phyloP scores from a whole-genome alignment of 176 grass and related monocot genomes.

The Zoysia pacifica region DNA sequence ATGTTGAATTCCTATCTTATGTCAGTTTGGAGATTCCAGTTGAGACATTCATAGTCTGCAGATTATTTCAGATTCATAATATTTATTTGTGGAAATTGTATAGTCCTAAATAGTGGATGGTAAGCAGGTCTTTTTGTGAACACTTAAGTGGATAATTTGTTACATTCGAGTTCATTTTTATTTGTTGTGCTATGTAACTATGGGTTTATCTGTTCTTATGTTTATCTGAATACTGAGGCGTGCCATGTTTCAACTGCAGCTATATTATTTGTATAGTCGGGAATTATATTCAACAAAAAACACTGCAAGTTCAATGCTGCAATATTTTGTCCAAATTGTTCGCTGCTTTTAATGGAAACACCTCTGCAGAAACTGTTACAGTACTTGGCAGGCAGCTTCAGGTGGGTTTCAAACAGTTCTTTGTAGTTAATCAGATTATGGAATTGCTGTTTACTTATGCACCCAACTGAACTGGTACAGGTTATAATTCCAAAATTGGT shows the following conservation, averaged over 20 bases:
- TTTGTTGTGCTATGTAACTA: constrained; percentile 2
- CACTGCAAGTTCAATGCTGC: constrained; percentile 81
- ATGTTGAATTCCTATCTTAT: background rate
- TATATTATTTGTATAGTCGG: constrained; percentile 93
- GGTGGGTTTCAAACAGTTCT: constrained; percentile 52
- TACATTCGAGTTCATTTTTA: constrained; percentile 9
- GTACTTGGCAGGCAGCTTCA: constrained; percentile 91
- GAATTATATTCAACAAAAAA: constrained; percentile 55
- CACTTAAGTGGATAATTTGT: background rate
- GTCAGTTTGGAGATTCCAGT: background rate
- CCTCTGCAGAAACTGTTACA: constrained; percentile 52
- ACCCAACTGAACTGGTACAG: constrained; percentile 46
- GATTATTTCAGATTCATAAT: background rate
- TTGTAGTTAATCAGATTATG: background rate
- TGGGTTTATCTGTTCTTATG: constrained; percentile 18
- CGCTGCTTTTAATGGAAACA: constrained; percentile 55
- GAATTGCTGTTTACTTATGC: constrained; percentile 1
- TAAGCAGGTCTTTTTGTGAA: background rate
- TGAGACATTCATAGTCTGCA: background rate
- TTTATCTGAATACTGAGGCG: constrained; percentile 22
- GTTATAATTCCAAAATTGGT: constrained; percentile 87
- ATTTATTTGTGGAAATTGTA: background rate
- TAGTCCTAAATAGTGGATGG: background rate
- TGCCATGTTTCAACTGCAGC: constrained; percentile 50
- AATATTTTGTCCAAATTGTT: constrained; percentile 78